Percentiles rank a stretch among this genome's conserved stretches.
phyloP scores from a whole-genome alignment of 805 yeast genomes.

The Yarrowia sp. region DNA sequence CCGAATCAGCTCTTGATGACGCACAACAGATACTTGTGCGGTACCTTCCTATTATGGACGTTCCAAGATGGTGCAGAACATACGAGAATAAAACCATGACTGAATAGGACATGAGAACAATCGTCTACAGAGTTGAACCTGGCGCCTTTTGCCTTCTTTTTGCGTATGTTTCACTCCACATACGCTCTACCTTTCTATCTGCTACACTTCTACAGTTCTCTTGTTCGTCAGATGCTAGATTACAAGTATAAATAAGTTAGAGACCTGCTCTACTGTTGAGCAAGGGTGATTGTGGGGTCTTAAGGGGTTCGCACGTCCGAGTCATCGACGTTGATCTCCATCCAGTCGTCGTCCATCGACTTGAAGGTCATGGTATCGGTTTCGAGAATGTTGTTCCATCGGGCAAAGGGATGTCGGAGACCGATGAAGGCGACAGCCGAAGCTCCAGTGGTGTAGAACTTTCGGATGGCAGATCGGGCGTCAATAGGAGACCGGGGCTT shows the following conservation, averaged over 20 bases:
- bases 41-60: too few species aligned
- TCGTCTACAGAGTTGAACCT: too few species aligned
- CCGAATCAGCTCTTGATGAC: too few species aligned
- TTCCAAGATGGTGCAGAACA: too few species aligned
- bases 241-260: slow-evolving; percentile 32
- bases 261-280: slow-evolving; percentile 15
- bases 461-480: slow-evolving; percentile 26
- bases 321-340: slow-evolving; percentile 41
- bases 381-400: slow-evolving; percentile 36
- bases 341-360: slow-evolving; percentile 45
- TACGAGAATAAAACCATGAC: too few species aligned
- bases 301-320: slow-evolving; percentile 19
- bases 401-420: slow-evolving; percentile 34
- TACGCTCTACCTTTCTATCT: too few species aligned
- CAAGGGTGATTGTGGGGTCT: neutral
- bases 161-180: too few species aligned
- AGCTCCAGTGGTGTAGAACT: slow-evolving; percentile 34
- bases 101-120: too few species aligned
- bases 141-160: too few species aligned
- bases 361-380: slow-evolving; percentile 40
- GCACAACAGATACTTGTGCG: too few species aligned
- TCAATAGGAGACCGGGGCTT: slow-evolving; percentile 35
- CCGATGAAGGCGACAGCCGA: slow-evolving; percentile 38
- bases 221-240: slow-evolving; percentile 6
- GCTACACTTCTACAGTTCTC: neutral